These are phyloP conservation scores for Mortierella sp. DNA, from an alignment of 371 early-diverging fungal species.

Conservation along the genomic window DNA sequence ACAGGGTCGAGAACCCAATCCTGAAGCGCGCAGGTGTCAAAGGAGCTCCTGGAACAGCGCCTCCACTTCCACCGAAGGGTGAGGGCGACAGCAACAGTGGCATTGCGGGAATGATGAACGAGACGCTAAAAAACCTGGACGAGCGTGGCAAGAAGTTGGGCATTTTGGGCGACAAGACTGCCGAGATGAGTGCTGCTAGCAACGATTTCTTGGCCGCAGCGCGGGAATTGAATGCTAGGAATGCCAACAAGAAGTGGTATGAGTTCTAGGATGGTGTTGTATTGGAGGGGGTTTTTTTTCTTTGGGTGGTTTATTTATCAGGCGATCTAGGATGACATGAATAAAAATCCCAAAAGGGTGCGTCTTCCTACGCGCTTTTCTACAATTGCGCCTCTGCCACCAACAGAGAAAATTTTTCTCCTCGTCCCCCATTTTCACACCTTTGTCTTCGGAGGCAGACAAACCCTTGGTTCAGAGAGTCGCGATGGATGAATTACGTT, in stretches of 20 bases:
- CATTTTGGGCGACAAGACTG: conserved; percentile 63
- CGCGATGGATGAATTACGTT: background rate
- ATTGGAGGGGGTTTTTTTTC: too few relatives aligned
- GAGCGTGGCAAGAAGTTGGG: conserved; percentile 69
- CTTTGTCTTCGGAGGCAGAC: too few relatives aligned
- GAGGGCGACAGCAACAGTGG: conserved; percentile 16
- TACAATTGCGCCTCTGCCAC: background rate
- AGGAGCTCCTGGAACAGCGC: conserved; percentile 50
- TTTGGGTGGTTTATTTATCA: background rate
- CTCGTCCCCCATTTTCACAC: too few relatives aligned
- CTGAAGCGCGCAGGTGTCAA: conserved; percentile 38
- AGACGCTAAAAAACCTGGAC: conserved; percentile 65
- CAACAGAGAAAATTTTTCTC: too few relatives aligned
- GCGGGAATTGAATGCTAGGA: conserved; percentile 68
- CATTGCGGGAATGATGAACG: conserved; percentile 55
- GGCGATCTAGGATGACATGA: background rate
- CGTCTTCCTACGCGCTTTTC: too few relatives aligned
- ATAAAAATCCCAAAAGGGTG: too few relatives aligned
- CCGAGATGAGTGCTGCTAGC: conserved; percentile 67
- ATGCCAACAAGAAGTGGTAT: conserved; percentile 70
- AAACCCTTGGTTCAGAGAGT: too few relatives aligned
- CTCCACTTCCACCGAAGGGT: conserved; percentile 10
- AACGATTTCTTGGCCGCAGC: conserved; percentile 68
- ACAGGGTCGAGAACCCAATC: conserved; percentile 40
- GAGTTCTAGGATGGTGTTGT: conserved; percentile 53